Evolutionary conservation across 257 asterid species (phyloP).

Genomic region (Nicotiana attenuata): DNA sequence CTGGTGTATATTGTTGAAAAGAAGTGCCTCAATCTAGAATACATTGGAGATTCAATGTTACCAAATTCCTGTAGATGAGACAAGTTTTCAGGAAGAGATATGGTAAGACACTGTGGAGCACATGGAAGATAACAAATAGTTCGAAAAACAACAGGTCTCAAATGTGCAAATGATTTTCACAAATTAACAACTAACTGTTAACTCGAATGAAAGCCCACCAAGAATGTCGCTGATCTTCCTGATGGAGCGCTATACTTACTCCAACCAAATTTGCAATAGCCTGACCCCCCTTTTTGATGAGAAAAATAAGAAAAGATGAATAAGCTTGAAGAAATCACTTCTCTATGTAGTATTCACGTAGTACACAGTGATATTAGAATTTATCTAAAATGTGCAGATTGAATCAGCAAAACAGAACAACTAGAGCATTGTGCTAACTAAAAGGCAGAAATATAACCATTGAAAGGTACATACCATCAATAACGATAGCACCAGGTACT

Average conservation of each 20-base stretch:
- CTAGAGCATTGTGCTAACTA: not conserved
- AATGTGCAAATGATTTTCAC: constrained; percentile 10
- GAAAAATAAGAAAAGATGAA: constrained; percentile 11
- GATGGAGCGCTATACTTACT: constrained; percentile 92
- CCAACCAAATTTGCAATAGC: constrained; percentile 98
- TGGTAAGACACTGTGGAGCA: not conserved
- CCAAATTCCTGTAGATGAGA: constrained; percentile 76
- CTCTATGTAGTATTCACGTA: not conserved
- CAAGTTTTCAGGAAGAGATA: not conserved
- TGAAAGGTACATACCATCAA: constrained; percentile 57
- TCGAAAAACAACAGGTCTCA: constrained; percentile 19
- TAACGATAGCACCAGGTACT: constrained; percentile 80
- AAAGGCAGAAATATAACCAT: not conserved
- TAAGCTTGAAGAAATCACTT: not conserved
- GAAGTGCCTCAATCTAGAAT: constrained; percentile 88
- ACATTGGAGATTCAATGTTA: constrained; percentile 88
- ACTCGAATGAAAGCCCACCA: constrained; percentile 46
- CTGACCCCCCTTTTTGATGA: constrained; percentile 79
- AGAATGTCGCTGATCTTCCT: constrained; percentile 89
- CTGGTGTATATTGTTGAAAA: constrained; percentile 86
- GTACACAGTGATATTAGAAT: not conserved
- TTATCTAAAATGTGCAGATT: not conserved
- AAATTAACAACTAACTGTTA: constrained; percentile 7
- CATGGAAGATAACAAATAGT: not conserved
- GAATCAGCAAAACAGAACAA: not conserved